Evolutionary conservation across 176 grass and related monocot genomes (phyloP), one percentile per base, ranked within the genome.

Genomic region (Juncus inflexus): DNA sequence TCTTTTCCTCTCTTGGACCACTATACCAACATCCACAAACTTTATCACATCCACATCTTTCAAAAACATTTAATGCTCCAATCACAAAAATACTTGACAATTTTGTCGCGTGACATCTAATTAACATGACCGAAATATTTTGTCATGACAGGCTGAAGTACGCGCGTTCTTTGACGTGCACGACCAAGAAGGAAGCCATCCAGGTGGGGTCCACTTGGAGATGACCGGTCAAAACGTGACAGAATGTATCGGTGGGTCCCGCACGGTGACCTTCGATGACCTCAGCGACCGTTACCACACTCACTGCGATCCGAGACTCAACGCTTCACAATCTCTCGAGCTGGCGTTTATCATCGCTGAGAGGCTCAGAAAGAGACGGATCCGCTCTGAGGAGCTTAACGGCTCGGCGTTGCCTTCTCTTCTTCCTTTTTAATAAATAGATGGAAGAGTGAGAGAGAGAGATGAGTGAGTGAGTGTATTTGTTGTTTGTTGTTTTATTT

Each of bases 161-260:
- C 86, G 83, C 3, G 90, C 90, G 13, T 95, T 95, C 80, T 95
- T 95, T 0, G 90, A 95, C 4, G 90, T 90, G 42, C 90, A 95
- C 51, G 90, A 95, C 19, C 90, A 95, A 84, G 86, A 95, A 74
- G 90, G 90, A 41, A 90, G 90, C 67, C 80, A 90, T 60, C 90
- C 90, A 2, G 90, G 90, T 76, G 90, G 90, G 4, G 77, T 95
- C 71, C 90, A 95, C 83, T 77, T 95, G 49, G 90, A 95, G 77
- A 95, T 95, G 90, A 95, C 90, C 8, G 90, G 90, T 19, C 90
- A 95, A 70, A 95, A 95, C 0, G 90, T 95, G 15, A 95, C 90
- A 0, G 90, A 95, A 75, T 95, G 90, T 77, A 95, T 95, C 6
- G 90, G 90, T 65, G 90, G 90, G 40, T 95, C 90, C 3, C 80